phyloP scores from a whole-genome alignment of 2,329 filamentous ascomycete species.

The Dryadomyces quercus-mongolicae region DNA sequence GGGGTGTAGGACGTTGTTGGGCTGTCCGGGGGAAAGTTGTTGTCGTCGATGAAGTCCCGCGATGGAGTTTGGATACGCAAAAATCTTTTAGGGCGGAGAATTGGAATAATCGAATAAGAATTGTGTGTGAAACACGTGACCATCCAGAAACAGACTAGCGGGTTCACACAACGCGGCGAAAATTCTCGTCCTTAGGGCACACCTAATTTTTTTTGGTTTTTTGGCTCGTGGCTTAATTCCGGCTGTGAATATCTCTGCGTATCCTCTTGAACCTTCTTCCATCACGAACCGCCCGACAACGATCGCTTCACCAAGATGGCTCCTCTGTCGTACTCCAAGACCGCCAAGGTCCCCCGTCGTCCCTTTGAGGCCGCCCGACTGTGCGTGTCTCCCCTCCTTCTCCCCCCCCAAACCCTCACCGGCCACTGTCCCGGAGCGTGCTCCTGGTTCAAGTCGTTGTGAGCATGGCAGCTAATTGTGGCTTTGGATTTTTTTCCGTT shows the following conservation, averaged over 20 bases:
- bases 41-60: background rate
- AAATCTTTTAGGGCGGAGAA: slow-evolving; percentile 8
- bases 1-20: background rate
- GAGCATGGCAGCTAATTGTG: slow-evolving; percentile 29
- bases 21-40: background rate
- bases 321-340: slow-evolving; percentile 85
- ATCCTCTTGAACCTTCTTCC: background rate
- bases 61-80: background rate
- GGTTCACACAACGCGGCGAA: slow-evolving; percentile 10
- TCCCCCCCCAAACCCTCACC: slow-evolving; percentile 12
- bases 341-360: slow-evolving; percentile 90
- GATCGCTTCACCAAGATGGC: slow-evolving; percentile 16
- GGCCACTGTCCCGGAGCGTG: slow-evolving; percentile 96
- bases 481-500: slow-evolving; percentile 3
- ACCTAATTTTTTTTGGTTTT: background rate
- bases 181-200: slow-evolving; percentile 12
- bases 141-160: too few relatives aligned
- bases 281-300: slow-evolving; percentile 5
- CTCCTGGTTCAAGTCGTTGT: slow-evolving; percentile 83
- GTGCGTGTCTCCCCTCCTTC: slow-evolving; percentile 58
- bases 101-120: too few relatives aligned
- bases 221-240: background rate
- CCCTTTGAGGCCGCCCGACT: slow-evolving; percentile 99
- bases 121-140: too few relatives aligned
- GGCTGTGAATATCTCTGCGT: background rate